Evolutionary conservation across 2,329 filamentous ascomycete genomes (phyloP).

Genomic region (Thielaviopsis musarum): DNA sequence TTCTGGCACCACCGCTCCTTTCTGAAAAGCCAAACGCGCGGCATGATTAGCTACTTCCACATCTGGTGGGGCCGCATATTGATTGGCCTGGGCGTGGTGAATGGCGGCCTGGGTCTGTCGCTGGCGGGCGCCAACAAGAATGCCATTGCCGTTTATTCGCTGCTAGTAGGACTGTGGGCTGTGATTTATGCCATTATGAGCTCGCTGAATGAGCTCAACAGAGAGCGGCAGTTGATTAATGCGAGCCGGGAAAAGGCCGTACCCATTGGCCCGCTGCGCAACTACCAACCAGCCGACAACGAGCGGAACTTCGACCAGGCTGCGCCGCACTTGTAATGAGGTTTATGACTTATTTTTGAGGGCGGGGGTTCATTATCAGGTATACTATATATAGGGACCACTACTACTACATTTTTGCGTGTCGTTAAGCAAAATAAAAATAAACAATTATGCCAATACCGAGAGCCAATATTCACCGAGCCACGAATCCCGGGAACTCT

Average conservation of each 20-base stretch:
- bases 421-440: not conserved
- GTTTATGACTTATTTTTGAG: not conserved
- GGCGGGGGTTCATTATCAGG: not conserved
- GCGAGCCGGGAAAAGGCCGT: not conserved
- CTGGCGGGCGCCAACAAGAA: constrained; percentile 25
- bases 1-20: constrained; percentile 39
- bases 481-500: not conserved
- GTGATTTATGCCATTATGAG: constrained; percentile 15
- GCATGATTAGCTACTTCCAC: constrained; percentile 36
- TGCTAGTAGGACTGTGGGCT: constrained; percentile 34
- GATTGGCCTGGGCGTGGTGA: constrained; percentile 42
- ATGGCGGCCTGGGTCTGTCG: constrained; percentile 44
- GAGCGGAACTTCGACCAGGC: not conserved
- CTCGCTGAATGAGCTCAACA: constrained; percentile 8
- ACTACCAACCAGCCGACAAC: not conserved
- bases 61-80: constrained; percentile 45
- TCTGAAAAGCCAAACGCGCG: constrained; percentile 29
- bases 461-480: too few species aligned
- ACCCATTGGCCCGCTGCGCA: constrained; percentile 2
- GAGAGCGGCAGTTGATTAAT: not conserved
- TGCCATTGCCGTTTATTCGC: constrained; percentile 36
- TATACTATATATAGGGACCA: not conserved
- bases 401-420: not conserved
- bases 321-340: constrained; percentile 1
- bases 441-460: not conserved